Percentiles rank a stretch among this genome's conserved stretches.
These are phyloP conservation scores for Vaccinium darrowii DNA, from an alignment of 148 eudicot species.

Conservation along the genomic window DNA sequence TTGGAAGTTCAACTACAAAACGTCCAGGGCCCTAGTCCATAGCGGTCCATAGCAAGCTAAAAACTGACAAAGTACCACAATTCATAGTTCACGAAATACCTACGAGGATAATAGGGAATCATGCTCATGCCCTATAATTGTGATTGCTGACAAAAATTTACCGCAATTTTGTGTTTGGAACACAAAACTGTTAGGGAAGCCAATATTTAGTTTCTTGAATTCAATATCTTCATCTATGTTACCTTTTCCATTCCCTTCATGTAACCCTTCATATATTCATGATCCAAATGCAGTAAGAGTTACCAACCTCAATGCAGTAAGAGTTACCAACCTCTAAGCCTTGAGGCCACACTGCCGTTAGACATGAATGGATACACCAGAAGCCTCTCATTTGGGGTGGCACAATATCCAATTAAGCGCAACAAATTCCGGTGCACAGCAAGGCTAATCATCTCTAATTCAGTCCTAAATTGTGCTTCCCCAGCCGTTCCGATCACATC, in stretches of 20 bases:
- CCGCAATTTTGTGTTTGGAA: not conserved
- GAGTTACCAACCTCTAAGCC: slow-evolving; percentile 69
- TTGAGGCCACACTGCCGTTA: slow-evolving; percentile 95
- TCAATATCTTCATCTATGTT: not conserved
- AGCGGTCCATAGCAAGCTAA: slow-evolving; percentile 12
- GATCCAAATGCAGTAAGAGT: slow-evolving; percentile 1
- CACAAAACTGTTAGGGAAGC: not conserved
- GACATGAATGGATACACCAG: slow-evolving; percentile 96
- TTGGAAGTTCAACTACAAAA: not conserved
- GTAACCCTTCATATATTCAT: not conserved
- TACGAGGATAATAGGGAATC: not conserved
- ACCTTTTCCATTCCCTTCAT: not conserved
- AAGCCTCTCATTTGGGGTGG: slow-evolving; percentile 72
- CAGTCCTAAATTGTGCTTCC: slow-evolving; percentile 81
- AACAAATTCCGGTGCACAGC: slow-evolving; percentile 93
- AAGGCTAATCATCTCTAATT: slow-evolving; percentile 86
- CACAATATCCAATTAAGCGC: slow-evolving; percentile 80
- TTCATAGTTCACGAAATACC: not conserved
- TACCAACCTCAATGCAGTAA: slow-evolving; percentile 51
- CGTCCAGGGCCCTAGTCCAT: not conserved
- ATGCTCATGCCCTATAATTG: not conserved
- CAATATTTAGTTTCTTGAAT: not conserved
- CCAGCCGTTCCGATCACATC: slow-evolving; percentile 81
- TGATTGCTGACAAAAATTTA: not conserved
- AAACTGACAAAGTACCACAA: not conserved